These are phyloP conservation scores for Colletotrichum cordylinicola DNA, from an alignment of 2,329 filamentous ascomycete genomes.

Conservation along the genomic window DNA sequence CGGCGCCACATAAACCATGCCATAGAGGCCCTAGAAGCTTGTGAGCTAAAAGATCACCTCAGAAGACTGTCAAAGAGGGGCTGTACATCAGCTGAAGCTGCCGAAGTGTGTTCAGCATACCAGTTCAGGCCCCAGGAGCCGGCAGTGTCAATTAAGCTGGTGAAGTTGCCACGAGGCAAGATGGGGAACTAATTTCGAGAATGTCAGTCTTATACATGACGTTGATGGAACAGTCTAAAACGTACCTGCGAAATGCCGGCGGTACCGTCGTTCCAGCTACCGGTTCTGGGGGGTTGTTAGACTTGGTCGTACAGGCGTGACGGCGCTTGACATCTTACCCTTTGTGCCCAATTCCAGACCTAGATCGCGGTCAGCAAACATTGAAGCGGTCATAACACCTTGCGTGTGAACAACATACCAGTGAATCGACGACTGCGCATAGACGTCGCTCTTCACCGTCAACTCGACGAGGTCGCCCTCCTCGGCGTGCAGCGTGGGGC, in stretches of 20 bases:
- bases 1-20: conserved; percentile 14
- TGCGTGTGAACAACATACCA: not conserved
- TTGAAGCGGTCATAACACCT: not conserved
- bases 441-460: conserved; percentile 6
- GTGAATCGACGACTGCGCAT: conserved; percentile 4
- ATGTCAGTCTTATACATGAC: not conserved
- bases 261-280: conserved; percentile 12
- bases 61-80: too few relatives aligned
- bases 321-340: not conserved
- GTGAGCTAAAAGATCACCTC: not conserved
- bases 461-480: conserved; percentile 7
- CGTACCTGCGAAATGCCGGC: conserved; percentile 5
- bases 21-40: conserved; percentile 1
- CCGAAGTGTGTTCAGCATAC: conserved; percentile 12
- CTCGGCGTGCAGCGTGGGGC: conserved; percentile 8
- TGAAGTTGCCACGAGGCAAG: conserved; percentile 11
- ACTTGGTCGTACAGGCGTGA: not conserved
- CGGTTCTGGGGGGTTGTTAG: not conserved
- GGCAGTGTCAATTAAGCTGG: conserved; percentile 1
- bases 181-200: not conserved
- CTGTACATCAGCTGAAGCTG: conserved; percentile 7
- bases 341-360: conserved; percentile 17
- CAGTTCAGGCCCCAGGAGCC: conserved; percentile 14
- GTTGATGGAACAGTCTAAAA: not conserved
- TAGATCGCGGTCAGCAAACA: not conserved